Evolutionary conservation across 306 rosid species (phyloP), one percentile per base, ranked within the genome.

Genomic region (Ammopiptanthus mongolicus): DNA sequence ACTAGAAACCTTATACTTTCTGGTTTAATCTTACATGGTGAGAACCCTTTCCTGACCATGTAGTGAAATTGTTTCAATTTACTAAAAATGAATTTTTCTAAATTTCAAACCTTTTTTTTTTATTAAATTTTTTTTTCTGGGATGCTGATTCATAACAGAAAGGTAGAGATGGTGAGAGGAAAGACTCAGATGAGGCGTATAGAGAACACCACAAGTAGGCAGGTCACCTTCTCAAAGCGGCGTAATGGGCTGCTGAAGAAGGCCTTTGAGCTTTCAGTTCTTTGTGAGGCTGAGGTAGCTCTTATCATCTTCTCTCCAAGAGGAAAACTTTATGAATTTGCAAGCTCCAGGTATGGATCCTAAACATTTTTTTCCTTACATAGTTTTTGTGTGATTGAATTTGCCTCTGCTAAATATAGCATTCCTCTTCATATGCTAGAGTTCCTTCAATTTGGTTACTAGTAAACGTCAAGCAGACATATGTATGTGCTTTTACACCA

Each of bases 181-280:
- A 93, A 90, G 80, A 90, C 95, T 37, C 93, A 93, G 85, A 81
- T 91, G 96, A 81, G 80, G 85, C 82, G 95, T 22, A 93, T 89
- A 52, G 98, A 90, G 77, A 90, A 93, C 71, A 80, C 88, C 9
- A 88, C 97, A 13, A 93, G 88, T 68, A 83, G 98, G 1, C 98
- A 93, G 53, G 97, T 93, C 0, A 88, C 98, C 0, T 93, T 90
- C 76, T 93, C 93, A 8, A 89, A 90, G 85, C 55, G 98, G 73
- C 78, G 93, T 0, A 90, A 83, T 33, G 98, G 98, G 29, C 76
- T 93, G 52, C 83, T 93, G 18, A 93, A 93, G 88, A 93, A 93
- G 76, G 98, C 98, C 0, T 90, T 87, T 77, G 98, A 93, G 83
- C 88, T 91, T 14, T 90, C 96, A 22, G 86, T 93, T 61, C 96